Evolutionary conservation across 331 rosid genomes (phyloP), one percentile per base, ranked within the genome.

Genomic region (Ulmus americana): DNA sequence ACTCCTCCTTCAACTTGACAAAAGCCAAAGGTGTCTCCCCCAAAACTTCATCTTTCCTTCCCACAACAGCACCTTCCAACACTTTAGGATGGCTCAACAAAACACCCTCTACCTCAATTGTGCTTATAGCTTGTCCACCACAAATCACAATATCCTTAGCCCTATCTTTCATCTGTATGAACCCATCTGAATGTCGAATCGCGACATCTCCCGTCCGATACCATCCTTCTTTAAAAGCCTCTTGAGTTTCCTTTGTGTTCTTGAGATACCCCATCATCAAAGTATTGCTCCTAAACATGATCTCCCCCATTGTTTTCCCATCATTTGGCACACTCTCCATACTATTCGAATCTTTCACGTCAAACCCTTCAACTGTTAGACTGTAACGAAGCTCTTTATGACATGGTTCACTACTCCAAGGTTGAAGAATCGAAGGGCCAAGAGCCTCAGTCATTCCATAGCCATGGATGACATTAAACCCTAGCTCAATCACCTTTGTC

Each of bases 371-470:
- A 62, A 85, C 67, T 53, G 75, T 80, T 60, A 77, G 45, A 12
- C 63, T 70, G 75, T 74, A 49, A 49, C 14, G 43, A 11, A 45
- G 28, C 7, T 2, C 22, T 3, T 20, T 11, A 13, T 44, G 15
- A 5, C 61, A 72, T 45, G 53, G 59, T 35, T 62, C 65, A 10
- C 75, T 79, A 41, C 70, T 75, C 84, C 95, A 87, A 2, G 88
- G 78, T n/a, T 78, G 74, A 39, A 84, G 65, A 63, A 83, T 71
- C 3, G 74, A 82, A 0, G 92, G 96, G 5, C 96, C 97, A 20
- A 83, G 75, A 0, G 83, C 85, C 74, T 91, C 97, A 7, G 96
- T 91, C 97, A 88, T 91, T 5, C 97, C 97, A 65, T 91, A 91
- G 16, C 97, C 96, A 60, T 84, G 77, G 14, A 79, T 80, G 63